Base-by-base conservation (phyloP, 2,329 filamentous ascomycete genomes). In the Trichoderma breve region DNA sequence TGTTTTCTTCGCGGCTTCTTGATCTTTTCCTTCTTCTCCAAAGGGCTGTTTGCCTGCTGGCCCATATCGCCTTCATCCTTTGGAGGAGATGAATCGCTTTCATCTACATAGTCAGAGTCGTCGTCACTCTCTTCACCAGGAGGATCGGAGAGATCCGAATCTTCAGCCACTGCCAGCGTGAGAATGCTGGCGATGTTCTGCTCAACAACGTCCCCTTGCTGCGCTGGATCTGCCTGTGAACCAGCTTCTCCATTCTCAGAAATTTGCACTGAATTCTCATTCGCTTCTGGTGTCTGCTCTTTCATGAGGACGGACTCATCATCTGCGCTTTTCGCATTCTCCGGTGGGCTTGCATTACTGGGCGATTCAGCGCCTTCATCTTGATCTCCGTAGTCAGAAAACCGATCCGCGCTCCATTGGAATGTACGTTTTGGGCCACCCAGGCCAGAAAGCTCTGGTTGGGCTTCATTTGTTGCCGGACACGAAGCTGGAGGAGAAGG, bases 101-200 rank as follows among this genome's bases (percentile, higher is more conserved):
- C 18, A 15, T 60, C 11, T 18, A 47, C 66, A 47, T 24, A 55
- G 7, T 55, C 51, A 2, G 51, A 26, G 4, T 55, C 51, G 15
- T 26, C 51, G 2, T 28, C 18, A n/a, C n/a, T n/a, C n/a, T n/a
- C n/a, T n/a, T 21, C 47, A 7, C 18, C 47, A 21, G 18, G 18
- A 12, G 47, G 15, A 21, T 51, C 47, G 8, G 47, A 51, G 2
- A 11, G 4, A 6, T 39, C 47, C 21, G 11, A 4, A 9, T 15
- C 26, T 18, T 34, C 21, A 2, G 47, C 0, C 2, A 6, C 6
- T 0, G 1, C n/a, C 12, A 15, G 14, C 5, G 8, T 1, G 3
- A 39, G 32, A 4, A 28, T 18, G 26, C 24, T 21, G 3, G 7
- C n/a, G 18, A 57, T 3, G 5, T 12, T 15, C 6, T 57, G 12